These are phyloP conservation scores for Tetrapyrgos nigripes DNA, from an alignment of 1,284 basidiomycete species.

Conservation along the genomic window DNA sequence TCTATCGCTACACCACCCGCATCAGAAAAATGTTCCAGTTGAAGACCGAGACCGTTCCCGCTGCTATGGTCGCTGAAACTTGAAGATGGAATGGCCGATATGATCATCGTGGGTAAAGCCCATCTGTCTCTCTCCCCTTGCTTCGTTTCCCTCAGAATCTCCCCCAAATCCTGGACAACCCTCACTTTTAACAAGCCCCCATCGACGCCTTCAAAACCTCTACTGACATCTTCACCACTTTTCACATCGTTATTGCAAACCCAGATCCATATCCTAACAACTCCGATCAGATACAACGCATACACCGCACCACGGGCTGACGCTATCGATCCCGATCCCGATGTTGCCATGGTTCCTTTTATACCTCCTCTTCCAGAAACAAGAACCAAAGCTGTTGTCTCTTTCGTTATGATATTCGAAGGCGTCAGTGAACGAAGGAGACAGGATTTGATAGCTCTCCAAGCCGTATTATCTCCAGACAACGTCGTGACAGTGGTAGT, in stretches of 20 bases:
- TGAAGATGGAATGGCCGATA: constrained; percentile 31
- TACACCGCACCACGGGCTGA: constrained; percentile 93
- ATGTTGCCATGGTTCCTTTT: no score
- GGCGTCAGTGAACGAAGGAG: constrained; percentile 27
- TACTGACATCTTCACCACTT: constrained; percentile 24
- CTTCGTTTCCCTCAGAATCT: not conserved
- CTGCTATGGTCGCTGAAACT: no score
- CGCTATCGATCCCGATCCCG: no score
- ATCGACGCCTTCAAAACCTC: no score
- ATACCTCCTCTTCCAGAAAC: constrained; percentile 94
- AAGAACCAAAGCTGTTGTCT: constrained; percentile 75
- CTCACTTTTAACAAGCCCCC: no score
- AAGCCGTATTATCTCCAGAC: constrained; percentile 93
- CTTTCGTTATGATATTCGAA: constrained; percentile 29
- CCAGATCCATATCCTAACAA: constrained; percentile 77
- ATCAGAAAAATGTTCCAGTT: constrained; percentile 21
- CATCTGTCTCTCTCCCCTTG: not conserved
- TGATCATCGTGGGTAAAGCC: constrained; percentile 31
- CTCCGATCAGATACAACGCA: constrained; percentile 77
- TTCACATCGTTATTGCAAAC: constrained; percentile 25
- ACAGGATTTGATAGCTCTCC: constrained; percentile 81
- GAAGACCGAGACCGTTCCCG: not conserved
- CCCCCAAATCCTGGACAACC: not conserved
- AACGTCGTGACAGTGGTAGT: no score
- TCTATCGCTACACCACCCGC: constrained; percentile 30